Evolutionary conservation across 805 yeast genomes (phyloP).

Genomic region (Cyberlindnera xylosilytica): DNA sequence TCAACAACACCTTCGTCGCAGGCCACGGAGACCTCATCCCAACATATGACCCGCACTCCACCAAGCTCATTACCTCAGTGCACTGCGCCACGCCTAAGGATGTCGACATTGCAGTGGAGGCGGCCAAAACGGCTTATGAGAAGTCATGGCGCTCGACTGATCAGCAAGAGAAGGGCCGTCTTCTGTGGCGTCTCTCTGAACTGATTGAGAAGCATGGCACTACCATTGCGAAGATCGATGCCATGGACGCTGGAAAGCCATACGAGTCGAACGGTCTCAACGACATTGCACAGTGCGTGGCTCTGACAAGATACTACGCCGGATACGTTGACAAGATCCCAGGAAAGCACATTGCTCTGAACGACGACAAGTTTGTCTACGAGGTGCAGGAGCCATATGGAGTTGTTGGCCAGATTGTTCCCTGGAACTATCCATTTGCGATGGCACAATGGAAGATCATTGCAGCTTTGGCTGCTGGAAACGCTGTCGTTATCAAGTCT

Average conservation of each 20-base stretch:
- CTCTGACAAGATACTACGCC: slow-evolving; percentile 66
- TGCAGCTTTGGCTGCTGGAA: slow-evolving; percentile 76
- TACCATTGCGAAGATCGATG: slow-evolving; percentile 63
- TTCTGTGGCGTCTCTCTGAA: slow-evolving; percentile 61
- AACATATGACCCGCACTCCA: slow-evolving; percentile 57
- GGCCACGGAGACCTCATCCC: slow-evolving; percentile 54
- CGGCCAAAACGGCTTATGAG: slow-evolving; percentile 61
- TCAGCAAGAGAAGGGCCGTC: slow-evolving; percentile 52
- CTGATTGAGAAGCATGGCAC: slow-evolving; percentile 63
- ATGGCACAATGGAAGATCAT: slow-evolving; percentile 80
- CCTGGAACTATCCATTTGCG: slow-evolving; percentile 83
- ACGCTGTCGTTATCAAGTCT: slow-evolving; percentile 67
- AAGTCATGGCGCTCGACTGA: slow-evolving; percentile 63
- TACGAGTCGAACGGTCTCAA: slow-evolving; percentile 61
- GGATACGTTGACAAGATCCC: slow-evolving; percentile 69
- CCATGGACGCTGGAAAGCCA: slow-evolving; percentile 78
- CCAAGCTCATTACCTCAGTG: slow-evolving; percentile 48
- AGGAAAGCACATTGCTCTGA: slow-evolving; percentile 61
- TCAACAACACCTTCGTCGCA: slow-evolving; percentile 79
- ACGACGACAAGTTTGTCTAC: slow-evolving; percentile 64
- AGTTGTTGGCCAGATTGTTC: slow-evolving; percentile 78
- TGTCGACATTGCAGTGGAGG: slow-evolving; percentile 24
- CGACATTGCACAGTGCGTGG: slow-evolving; percentile 62
- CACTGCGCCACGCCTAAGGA: slow-evolving; percentile 20
- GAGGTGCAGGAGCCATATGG: slow-evolving; percentile 74